These are phyloP conservation scores for Pyronema domesticum DNA, from an alignment of 495 filamentous ascomycete genomes.

Conservation along the genomic window DNA sequence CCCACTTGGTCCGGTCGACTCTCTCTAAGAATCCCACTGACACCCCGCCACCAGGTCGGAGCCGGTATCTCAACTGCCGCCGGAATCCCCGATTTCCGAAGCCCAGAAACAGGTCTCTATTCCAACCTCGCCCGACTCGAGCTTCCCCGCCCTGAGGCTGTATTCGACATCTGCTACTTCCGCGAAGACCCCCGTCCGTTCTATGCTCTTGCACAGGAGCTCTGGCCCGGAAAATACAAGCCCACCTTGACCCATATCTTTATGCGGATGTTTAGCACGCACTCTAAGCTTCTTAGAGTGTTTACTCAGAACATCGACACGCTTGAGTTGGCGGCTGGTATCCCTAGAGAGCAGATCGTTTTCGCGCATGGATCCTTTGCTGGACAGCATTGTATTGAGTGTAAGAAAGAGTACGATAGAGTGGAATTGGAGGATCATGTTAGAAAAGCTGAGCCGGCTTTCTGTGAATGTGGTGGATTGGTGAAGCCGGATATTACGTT, in stretches of 20 bases:
- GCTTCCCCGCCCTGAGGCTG: slow-evolving; percentile 57
- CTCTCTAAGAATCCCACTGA: background rate
- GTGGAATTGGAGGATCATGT: slow-evolving; percentile 55
- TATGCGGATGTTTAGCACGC: slow-evolving; percentile 54
- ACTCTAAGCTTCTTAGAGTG: slow-evolving; percentile 59
- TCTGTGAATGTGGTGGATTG: slow-evolving; percentile 45
- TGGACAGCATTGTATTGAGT: slow-evolving; percentile 75
- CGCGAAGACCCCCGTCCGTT: slow-evolving; percentile 68
- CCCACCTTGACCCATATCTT: slow-evolving; percentile 76
- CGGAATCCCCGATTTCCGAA: slow-evolving; percentile 55
- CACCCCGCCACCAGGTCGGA: slow-evolving; percentile 12
- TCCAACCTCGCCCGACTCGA: slow-evolving; percentile 70
- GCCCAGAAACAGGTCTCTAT: slow-evolving; percentile 57
- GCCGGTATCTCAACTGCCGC: slow-evolving; percentile 25
- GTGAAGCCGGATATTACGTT: slow-evolving; percentile 98
- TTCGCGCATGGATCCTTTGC: slow-evolving; percentile 96
- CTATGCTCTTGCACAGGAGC: slow-evolving; percentile 74
- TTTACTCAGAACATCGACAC: slow-evolving; percentile 95
- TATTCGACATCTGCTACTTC: slow-evolving; percentile 84
- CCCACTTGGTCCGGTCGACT: slow-evolving; percentile 2
- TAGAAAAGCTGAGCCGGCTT: slow-evolving; percentile 12
- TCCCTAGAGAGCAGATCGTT: slow-evolving; percentile 62
- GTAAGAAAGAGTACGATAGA: slow-evolving; percentile 50
- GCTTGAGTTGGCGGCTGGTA: slow-evolving; percentile 71
- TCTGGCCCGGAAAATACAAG: slow-evolving; percentile 79